Base-by-base conservation (phyloP, 345 rosid species). In the Camelina laxa region DNA sequence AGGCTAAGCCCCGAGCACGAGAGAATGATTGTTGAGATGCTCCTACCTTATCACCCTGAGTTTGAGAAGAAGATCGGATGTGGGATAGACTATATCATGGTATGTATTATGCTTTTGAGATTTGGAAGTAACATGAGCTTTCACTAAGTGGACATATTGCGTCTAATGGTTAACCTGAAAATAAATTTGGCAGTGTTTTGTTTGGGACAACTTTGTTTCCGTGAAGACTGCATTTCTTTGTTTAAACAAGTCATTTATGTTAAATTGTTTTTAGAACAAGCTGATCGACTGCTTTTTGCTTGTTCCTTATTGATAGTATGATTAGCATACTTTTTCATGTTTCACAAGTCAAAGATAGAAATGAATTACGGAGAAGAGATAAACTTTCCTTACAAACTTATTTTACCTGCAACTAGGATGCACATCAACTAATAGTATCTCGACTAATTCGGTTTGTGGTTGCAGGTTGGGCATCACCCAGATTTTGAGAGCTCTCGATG, bases 31-130 rank as follows among this genome's bases (percentile, higher is more conserved):
- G 72, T 85, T 9, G 94, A 95, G 74, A 89, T 81, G 82, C 72
- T 95, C 74, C 98, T 95, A 84, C 92, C 96, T 1, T 83, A 85
- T 78, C 99, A 95, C 80, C 98, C 97, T 0, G 92, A 86, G 24
- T 83, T 22, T 42, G 85, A 90, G 72, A 84, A 85, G 85, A 95
- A 95, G 84, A 85, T 87, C 4, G 99, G 99, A 30, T 83, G 87
- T 74, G 98, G 99, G 60, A 85, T 92, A 55, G 96, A 88, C 79
- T 85, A 83, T 73, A 86, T 92, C 72, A 89, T 89, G 63, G 97
- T 95, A 87, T 67, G 86, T 69, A 67, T 60, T 35, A 10, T 17
- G 54, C 13, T 17, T 61, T 67, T 16, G 8, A 31, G 44, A 60
- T 44, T 55, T 12, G 11, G 6, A 63, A 62, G 16, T 12, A 5